These are phyloP conservation scores for Chimonanthus salicifolius DNA, from an alignment of 164 flowering plant genomes.

Conservation along the genomic window DNA sequence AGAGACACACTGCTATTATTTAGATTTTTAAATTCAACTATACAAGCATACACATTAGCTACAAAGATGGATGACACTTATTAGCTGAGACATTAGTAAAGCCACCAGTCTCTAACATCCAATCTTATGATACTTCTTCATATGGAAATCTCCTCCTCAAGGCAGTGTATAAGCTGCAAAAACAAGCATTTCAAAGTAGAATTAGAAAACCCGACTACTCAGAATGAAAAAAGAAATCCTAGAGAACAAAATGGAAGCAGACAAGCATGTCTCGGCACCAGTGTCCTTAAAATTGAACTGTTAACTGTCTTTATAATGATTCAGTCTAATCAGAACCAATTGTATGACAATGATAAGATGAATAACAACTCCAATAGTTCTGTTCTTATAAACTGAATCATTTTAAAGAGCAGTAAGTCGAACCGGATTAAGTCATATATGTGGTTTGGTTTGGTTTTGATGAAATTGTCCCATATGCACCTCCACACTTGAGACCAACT, in stretches of 20 bases:
- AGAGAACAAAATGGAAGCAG: background rate
- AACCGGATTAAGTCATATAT: too few relatives aligned
- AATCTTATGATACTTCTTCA: background rate
- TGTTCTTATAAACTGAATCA: too few relatives aligned
- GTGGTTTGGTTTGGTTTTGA: background rate
- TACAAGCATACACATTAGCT: background rate
- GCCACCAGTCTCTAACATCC: background rate
- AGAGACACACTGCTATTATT: background rate
- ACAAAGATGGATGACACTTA: background rate
- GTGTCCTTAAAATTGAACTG: background rate
- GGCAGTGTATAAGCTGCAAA: conserved; percentile 60
- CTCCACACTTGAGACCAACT: conserved; percentile 71
- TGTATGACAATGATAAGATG: too few relatives aligned
- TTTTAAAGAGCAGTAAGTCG: too few relatives aligned
- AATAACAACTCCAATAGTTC: too few relatives aligned
- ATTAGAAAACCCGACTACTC: background rate
- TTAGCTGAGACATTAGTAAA: background rate
- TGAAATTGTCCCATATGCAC: conserved; percentile 17
- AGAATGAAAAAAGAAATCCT: background rate
- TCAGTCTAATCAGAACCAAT: too few relatives aligned
- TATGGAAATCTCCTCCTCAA: conserved; percentile 17
- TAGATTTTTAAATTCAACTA: background rate
- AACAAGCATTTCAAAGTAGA: background rate
- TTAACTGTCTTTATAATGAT: too few relatives aligned
- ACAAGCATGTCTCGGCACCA: background rate